Percentiles rank a stretch among this genome's conserved stretches.
These are phyloP conservation scores for Aurantiochytrium sp. DNA, from an alignment of 108 stramenopile genomes.

Conservation along the genomic window DNA sequence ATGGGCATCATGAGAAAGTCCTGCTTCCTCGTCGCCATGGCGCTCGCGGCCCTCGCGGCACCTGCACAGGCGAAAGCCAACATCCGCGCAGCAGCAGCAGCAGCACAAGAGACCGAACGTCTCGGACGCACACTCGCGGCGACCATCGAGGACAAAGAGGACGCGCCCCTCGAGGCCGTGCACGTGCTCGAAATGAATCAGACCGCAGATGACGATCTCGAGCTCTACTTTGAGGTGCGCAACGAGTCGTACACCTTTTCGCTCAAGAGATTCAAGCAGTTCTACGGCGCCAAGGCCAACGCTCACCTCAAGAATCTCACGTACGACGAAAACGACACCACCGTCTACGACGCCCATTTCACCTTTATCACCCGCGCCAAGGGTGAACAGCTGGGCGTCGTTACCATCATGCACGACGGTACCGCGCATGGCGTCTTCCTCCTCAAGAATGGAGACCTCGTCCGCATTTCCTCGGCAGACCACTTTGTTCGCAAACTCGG, in stretches of 20 bases:
- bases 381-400: not conserved
- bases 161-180: not conserved
- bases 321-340: not conserved
- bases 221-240: not conserved
- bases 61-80: too few relatives aligned
- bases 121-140: not conserved
- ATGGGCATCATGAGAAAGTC: too few relatives aligned
- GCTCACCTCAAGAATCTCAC: not conserved
- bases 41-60: too few relatives aligned
- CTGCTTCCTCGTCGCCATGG: too few relatives aligned
- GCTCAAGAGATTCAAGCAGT: not conserved
- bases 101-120: not conserved
- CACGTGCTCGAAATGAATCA: not conserved
- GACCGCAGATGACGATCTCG: not conserved
- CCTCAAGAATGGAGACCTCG: not conserved
- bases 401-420: not conserved
- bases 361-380: not conserved
- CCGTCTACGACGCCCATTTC: not conserved
- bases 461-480: not conserved
- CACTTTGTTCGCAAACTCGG: not conserved
- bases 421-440: not conserved
- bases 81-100: not conserved
- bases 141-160: not conserved
- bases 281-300: not conserved
- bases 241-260: not conserved